phyloP scores from a whole-genome alignment of 2,329 filamentous ascomycete species.

The Calonectria honghensis region DNA sequence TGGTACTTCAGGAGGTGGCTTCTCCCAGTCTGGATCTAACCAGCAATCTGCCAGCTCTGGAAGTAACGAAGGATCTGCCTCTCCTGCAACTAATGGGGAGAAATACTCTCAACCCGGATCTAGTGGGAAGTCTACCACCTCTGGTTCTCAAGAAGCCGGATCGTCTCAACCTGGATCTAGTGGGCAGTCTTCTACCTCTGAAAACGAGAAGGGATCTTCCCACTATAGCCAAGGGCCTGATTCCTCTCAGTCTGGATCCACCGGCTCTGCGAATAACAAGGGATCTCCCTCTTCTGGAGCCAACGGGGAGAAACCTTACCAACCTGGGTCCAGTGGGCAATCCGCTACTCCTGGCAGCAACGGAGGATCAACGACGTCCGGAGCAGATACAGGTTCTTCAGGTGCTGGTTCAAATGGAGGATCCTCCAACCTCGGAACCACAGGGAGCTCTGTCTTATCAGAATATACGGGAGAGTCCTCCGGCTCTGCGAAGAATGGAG shows the following conservation, averaged over 20 bases:
- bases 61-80: not conserved
- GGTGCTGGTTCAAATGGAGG: not conserved
- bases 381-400: not conserved
- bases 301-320: too few species aligned
- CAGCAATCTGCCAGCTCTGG: not conserved
- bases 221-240: not conserved
- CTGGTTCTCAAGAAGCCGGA: not conserved
- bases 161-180: too few species aligned
- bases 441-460: not conserved
- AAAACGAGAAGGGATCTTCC: not conserved
- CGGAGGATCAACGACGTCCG: not conserved
- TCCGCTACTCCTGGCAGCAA: not conserved
- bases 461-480: not conserved
- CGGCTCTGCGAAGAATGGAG: not conserved
- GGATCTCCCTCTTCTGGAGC: not conserved
- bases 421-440: not conserved
- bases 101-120: not conserved
- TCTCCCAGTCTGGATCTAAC: not conserved
- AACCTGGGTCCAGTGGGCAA: not conserved
- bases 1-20: not conserved
- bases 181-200: too few species aligned
- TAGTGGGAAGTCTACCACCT: not conserved
- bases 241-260: not conserved
- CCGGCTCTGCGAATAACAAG: not conserved
- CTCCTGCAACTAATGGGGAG: not conserved